Percentiles rank a stretch among this genome's conserved stretches.
Conservation (phyloP, 2,329 filamentous ascomycete genomes). For the Alternaria triticimaculans region DNA sequence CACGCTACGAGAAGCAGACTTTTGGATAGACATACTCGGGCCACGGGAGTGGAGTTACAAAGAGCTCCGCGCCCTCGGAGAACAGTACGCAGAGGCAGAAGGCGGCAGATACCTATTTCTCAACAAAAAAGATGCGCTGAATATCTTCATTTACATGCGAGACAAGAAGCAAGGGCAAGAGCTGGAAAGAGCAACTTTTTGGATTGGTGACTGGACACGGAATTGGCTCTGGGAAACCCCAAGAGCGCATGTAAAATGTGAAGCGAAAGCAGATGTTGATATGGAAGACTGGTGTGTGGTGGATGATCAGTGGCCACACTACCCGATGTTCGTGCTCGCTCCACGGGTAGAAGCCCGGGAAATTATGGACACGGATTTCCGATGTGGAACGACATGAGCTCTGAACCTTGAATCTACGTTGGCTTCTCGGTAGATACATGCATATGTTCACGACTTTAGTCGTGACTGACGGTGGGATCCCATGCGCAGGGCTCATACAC, state of each 20-base stretch:
- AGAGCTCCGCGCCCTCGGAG: slow-evolving; percentile 3
- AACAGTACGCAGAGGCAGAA: not conserved
- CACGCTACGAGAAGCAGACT: slow-evolving; percentile 11
- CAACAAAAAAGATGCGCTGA: slow-evolving; percentile 4
- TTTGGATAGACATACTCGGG: slow-evolving; percentile 14
- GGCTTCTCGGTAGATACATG: not conserved
- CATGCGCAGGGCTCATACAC: slow-evolving; percentile 65
- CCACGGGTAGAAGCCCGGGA: not conserved
- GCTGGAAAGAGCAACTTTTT: slow-evolving; percentile 16
- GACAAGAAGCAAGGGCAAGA: slow-evolving; percentile 5
- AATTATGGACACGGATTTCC: not conserved
- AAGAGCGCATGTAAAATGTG: slow-evolving; percentile 14
- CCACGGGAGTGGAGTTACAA: not conserved
- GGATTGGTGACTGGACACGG: slow-evolving; percentile 13
- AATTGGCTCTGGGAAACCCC: not conserved
- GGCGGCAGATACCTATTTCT: not conserved
- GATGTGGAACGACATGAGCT: not conserved
- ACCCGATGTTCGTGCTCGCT: not conserved
- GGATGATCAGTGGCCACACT: slow-evolving; percentile 8
- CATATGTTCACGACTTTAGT: slow-evolving; percentile 31
- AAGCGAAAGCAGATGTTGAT: not conserved
- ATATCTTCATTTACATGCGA: slow-evolving; percentile 18
- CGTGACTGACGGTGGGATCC: slow-evolving; percentile 60
- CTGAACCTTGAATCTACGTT: not conserved
- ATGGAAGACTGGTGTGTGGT: slow-evolving; percentile 3